Evolutionary conservation across 2,329 filamentous ascomycete species (phyloP).

Genomic region (Penicillium psychrosexuale): DNA sequence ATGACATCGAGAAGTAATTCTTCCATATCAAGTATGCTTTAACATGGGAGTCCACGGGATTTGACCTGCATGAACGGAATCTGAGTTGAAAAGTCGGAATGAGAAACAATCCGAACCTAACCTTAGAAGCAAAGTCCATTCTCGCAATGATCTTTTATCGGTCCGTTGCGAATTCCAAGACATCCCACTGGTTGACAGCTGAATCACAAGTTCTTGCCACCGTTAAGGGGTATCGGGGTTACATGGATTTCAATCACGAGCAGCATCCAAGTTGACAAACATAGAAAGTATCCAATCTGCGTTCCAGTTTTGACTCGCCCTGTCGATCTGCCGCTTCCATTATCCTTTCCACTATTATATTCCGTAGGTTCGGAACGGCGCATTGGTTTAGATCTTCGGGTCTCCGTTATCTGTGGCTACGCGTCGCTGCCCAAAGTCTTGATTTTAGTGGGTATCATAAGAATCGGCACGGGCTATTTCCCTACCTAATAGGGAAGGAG

Average conservation of each 20-base stretch:
- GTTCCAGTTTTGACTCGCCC: background rate
- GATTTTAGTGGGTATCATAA: background rate
- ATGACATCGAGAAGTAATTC: background rate
- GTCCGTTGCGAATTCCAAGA: background rate
- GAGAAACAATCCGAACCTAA: background rate
- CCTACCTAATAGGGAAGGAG: background rate
- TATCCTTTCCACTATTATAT: slow-evolving; percentile 8
- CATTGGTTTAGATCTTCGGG: background rate
- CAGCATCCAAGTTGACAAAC: too few relatives aligned
- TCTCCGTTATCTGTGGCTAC: background rate
- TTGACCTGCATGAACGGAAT: background rate
- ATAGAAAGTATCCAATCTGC: background rate
- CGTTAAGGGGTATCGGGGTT: slow-evolving; percentile 5
- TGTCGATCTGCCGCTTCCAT: slow-evolving; percentile 9
- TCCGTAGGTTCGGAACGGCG: slow-evolving; percentile 11
- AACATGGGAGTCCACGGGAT: background rate
- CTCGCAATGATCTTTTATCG: background rate
- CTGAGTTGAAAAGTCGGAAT: background rate
- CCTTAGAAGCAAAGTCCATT: background rate
- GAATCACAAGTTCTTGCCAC: background rate
- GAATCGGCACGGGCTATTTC: background rate
- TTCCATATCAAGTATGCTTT: background rate
- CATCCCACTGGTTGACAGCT: background rate
- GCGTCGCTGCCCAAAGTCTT: background rate
- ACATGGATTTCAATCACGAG: background rate